These are phyloP conservation scores for Mycena galericulata DNA, from an alignment of 768 basidiomycete genomes.

Conservation along the genomic window DNA sequence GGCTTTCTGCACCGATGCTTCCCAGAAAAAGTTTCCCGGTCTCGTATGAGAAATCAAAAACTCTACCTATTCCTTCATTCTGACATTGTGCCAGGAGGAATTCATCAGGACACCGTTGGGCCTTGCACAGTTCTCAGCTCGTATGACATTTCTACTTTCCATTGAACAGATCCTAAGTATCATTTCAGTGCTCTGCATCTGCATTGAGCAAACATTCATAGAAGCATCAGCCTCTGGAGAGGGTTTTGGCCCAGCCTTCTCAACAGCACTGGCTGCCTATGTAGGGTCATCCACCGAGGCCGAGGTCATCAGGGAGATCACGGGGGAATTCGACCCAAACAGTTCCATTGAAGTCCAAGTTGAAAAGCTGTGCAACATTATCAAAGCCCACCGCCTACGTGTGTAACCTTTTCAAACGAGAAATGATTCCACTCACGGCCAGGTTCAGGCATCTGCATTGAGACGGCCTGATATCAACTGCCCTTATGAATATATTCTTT, in stretches of 20 bases:
- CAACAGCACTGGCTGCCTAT: not conserved
- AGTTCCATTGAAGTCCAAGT: not conserved
- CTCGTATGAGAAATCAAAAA: not conserved
- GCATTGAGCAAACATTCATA: too few relatives aligned
- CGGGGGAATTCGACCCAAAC: not conserved
- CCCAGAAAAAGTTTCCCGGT: not conserved
- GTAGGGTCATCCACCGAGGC: not conserved
- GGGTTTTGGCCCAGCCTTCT: not conserved
- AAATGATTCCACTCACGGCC: too few relatives aligned
- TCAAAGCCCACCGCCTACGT: not conserved
- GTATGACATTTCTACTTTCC: not conserved
- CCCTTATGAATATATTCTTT: too few relatives aligned
- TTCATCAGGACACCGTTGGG: not conserved
- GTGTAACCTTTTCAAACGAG: not conserved
- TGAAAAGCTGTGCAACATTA: not conserved
- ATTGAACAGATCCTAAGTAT: too few relatives aligned
- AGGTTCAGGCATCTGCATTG: too few relatives aligned
- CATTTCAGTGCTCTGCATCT: too few relatives aligned
- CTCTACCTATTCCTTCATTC: not conserved
- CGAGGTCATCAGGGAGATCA: not conserved
- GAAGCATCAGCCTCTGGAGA: too few relatives aligned
- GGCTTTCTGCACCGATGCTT: too few relatives aligned
- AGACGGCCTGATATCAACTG: too few relatives aligned
- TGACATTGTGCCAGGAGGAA: not conserved
- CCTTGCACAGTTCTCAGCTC: not conserved